phyloP scores from a whole-genome alignment of 1,139 yeast genomes.

The Candida buenavistaensis region DNA sequence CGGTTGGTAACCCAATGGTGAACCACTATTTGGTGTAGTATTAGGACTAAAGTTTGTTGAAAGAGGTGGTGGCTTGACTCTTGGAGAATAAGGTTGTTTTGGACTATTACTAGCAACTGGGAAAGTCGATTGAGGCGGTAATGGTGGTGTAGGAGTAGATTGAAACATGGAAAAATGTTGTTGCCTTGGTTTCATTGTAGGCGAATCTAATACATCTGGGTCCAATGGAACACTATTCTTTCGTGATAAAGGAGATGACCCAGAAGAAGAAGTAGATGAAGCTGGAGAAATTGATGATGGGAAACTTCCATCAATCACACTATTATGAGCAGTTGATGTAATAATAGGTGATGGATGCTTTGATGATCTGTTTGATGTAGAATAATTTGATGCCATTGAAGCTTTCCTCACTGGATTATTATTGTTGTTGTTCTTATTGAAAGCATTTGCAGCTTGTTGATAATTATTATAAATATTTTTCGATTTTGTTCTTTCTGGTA shows the following conservation, averaged over 20 bases:
- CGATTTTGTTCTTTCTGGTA: conserved; percentile 18
- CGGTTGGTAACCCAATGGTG: neutral
- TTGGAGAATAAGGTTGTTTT: conserved; percentile 8
- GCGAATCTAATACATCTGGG: neutral
- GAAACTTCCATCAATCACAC: conserved; percentile 1
- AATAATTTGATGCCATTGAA: neutral
- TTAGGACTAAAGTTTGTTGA: conserved; percentile 3
- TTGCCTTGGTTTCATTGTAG: neutral
- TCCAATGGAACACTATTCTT: neutral
- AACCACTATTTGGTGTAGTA: neutral
- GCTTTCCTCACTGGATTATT: conserved; percentile 1
- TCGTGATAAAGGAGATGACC: neutral
- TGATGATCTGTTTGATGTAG: conserved; percentile 2
- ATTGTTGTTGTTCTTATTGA: neutral
- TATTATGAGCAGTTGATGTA: conserved; percentile 5
- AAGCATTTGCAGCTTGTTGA: conserved; percentile 17
- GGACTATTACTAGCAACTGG: conserved; percentile 3
- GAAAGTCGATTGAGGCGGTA: conserved; percentile 5
- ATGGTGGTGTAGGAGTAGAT: conserved; percentile 4
- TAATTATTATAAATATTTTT: conserved; percentile 22
- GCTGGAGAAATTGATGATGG: neutral
- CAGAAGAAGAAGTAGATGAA: neutral
- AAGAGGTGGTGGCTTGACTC: conserved; percentile 5
- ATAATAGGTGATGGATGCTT: neutral
- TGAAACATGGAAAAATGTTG: neutral